Evolutionary conservation across 2,329 filamentous ascomycete species (phyloP).

Genomic region (Trichoderma citrinoviride): DNA sequence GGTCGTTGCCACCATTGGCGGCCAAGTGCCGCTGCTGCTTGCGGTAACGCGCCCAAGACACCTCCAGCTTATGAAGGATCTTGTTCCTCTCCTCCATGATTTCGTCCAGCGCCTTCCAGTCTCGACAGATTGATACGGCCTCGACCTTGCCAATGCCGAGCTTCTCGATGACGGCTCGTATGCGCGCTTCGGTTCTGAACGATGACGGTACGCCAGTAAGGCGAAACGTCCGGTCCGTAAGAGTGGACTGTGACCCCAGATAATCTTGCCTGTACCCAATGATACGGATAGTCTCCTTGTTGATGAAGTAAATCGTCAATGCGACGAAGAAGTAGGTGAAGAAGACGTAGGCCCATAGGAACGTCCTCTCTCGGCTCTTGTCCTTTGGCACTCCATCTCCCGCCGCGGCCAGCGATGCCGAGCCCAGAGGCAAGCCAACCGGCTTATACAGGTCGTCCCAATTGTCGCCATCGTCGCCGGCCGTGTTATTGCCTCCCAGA

Average conservation of each 20-base stretch:
- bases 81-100: slow-evolving; percentile 65
- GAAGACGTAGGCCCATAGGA: slow-evolving; percentile 89
- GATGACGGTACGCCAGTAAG: slow-evolving; percentile 82
- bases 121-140: slow-evolving; percentile 76
- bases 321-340: slow-evolving; percentile 92
- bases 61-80: slow-evolving; percentile 71
- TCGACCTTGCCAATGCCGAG: slow-evolving; percentile 88
- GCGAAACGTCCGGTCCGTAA: slow-evolving; percentile 91
- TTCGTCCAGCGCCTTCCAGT: slow-evolving; percentile 81
- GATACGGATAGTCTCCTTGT: slow-evolving; percentile 78
- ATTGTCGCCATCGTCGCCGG: slow-evolving; percentile 6
- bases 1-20: neutral
- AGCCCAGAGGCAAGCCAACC: slow-evolving; percentile 24
- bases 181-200: slow-evolving; percentile 74
- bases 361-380: slow-evolving; percentile 42
- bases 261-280: slow-evolving; percentile 87
- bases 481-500: neutral
- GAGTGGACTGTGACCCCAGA: slow-evolving; percentile 87
- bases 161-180: slow-evolving; percentile 83
- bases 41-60: slow-evolving; percentile 72
- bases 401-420: slow-evolving; percentile 22
- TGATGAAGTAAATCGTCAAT: slow-evolving; percentile 77
- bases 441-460: slow-evolving; percentile 13
- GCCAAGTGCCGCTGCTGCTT: slow-evolving; percentile 27
- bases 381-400: slow-evolving; percentile 38